Conservation (phyloP, 1,284 basidiomycete genomes). For the Phaffia rhodozyma region DNA sequence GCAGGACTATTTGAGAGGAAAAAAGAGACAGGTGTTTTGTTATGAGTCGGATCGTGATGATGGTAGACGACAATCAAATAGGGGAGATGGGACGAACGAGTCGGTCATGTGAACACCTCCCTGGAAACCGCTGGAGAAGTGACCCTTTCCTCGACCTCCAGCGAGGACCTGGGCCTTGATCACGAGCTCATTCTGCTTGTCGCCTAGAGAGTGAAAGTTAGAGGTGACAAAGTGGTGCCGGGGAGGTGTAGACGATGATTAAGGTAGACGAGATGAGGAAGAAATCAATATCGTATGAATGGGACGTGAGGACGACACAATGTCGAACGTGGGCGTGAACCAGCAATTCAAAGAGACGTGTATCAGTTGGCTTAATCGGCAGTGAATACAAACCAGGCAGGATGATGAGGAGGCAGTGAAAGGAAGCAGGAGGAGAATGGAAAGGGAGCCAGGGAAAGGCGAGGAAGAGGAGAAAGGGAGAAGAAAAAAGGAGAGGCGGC, state of each 20-base stretch:
- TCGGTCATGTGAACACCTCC: constrained; percentile 95
- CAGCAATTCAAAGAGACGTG: neutral
- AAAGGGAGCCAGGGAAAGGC: neutral
- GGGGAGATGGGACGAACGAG: constrained; percentile 45
- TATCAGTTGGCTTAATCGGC: neutral
- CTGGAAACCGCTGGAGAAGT: constrained; percentile 91
- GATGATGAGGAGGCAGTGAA: neutral
- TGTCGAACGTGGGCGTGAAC: too few species aligned
- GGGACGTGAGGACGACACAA: too few species aligned
- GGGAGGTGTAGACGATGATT: neutral
- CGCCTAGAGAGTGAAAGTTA: neutral
- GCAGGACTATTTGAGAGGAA: constrained; percentile 50
- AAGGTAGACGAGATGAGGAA: neutral
- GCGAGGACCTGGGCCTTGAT: constrained; percentile 99
- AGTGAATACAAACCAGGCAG: neutral
- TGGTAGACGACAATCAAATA: neutral
- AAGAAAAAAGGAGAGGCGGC: neutral
- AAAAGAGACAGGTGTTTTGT: constrained; percentile 1
- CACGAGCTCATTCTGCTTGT: constrained; percentile 61
- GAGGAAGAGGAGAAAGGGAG: neutral
- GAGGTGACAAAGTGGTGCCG: neutral
- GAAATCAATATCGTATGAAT: neutral
- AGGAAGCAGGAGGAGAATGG: neutral
- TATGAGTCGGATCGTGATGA: neutral
- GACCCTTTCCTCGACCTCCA: constrained; percentile 95